Base-by-base conservation (phyloP, 805 yeast species). In the Lachancea quebecensis region DNA sequence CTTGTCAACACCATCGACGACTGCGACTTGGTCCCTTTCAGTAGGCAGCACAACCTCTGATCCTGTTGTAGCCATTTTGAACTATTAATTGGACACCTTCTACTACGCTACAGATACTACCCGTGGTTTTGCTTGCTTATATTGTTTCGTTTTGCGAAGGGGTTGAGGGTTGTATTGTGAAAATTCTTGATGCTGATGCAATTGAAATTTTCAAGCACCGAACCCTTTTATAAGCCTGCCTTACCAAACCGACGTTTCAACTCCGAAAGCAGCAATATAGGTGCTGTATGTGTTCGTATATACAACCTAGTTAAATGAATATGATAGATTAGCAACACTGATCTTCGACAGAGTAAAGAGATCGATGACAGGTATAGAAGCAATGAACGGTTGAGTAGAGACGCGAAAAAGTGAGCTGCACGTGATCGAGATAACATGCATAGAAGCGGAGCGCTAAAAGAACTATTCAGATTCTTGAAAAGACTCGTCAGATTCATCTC, bases 1-100 rank as follows among this genome's bases (percentile, higher is more conserved):
- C 33, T 46, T 47, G 50, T 53, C 56, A 31, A 50, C 43, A 16
- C 52, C 55, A 37, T 49, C 48, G 10, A 46, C 47, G 10, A 43
- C 45, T 10, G 51, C 56, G 2, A 48, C 50, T 41, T 52, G 54
- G 25, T 49, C 52, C 39, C 49, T 43, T 28, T 44, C 50, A 10
- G 53, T 49, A 7, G 50, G 47, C 11, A 36, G 34, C 3, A 47
- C 41, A 16, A 42, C 33, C 32, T 46, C 49, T 11, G 49, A 33
- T 3, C 49, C 49, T 7, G 49, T 39, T n/a, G 45, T 46, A 9
- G 49, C 43, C 49, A 46, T 46, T 38, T 10, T 28, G 31, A 38
- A 25, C 11, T 16, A 38, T 12, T n/a, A 37, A 42, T 41, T 35
- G 44, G 11, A 14, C 21, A 11, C 32, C 28, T 11, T 30, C 16